A percentile compares a stretch with the other conserved stretches of the same genome.
phyloP scores from a whole-genome alignment of 2,329 filamentous ascomycete species.

The Blastomyces emzantsi region DNA sequence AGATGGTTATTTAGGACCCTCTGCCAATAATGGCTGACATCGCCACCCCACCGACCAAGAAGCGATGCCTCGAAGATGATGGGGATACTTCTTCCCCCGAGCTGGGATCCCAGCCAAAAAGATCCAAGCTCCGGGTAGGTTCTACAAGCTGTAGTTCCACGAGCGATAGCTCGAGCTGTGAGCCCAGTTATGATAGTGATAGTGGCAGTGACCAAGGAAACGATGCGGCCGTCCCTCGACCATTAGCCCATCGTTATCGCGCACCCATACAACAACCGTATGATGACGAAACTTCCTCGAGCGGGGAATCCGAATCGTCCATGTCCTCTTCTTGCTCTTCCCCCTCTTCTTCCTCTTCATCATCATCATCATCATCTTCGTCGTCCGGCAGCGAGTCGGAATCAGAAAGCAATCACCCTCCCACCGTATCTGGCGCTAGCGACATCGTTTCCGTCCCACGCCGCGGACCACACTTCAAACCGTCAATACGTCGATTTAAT shows the following conservation, averaged over 20 bases:
- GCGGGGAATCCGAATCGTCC: conserved; percentile 9
- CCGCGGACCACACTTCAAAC: conserved; percentile 27
- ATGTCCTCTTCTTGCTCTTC: conserved; percentile 15
- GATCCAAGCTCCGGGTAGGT: not conserved
- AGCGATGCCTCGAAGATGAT: conserved; percentile 9
- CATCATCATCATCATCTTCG: conserved; percentile 19
- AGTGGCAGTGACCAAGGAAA: not conserved
- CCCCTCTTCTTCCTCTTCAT: conserved; percentile 16
- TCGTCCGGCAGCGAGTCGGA: conserved; percentile 23
- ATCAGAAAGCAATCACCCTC: conserved; percentile 13
- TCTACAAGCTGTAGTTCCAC: not conserved
- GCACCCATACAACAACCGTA: not conserved
- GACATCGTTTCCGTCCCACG: conserved; percentile 21
- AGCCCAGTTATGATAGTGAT: conserved; percentile 1
- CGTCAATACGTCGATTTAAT: conserved; percentile 25
- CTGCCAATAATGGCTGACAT: conserved; percentile 4
- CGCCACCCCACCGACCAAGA: conserved; percentile 2
- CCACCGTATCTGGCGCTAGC: not conserved
- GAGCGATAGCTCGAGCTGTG: conserved; percentile 1
- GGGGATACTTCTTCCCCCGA: not conserved
- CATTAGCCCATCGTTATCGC: not conserved
- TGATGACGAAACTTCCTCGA: conserved; percentile 16
- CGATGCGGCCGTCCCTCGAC: not conserved
- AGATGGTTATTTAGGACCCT: not conserved
- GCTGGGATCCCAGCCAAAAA: conserved; percentile 1